Conservation (phyloP, 179 eudicot genomes). For the Camellia oleifera region DNA sequence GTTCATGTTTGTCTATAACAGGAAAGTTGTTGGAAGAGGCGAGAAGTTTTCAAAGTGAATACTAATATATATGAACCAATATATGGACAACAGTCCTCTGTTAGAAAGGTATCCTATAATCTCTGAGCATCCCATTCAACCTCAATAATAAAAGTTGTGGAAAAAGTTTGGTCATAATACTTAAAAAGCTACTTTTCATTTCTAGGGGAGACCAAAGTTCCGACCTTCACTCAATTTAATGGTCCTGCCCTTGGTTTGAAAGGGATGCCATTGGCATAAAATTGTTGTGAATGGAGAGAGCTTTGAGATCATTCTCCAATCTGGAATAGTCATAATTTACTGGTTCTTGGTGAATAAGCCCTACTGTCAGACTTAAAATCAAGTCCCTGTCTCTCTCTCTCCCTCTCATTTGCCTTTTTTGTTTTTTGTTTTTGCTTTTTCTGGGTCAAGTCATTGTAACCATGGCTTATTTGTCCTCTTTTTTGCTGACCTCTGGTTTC, state of each 20-base stretch:
- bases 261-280: no score
- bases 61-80: background rate
- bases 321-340: background rate
- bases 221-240: background rate
- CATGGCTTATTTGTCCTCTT: background rate
- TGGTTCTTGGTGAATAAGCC: background rate
- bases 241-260: no score
- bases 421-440: no score
- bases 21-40: background rate
- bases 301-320: background rate
- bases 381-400: background rate
- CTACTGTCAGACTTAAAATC: background rate
- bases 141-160: background rate
- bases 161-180: background rate
- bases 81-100: no score
- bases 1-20: background rate
- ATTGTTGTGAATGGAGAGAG: background rate
- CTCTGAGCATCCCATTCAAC: background rate
- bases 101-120: background rate
- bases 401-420: background rate
- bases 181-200: background rate
- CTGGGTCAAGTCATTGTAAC: background rate
- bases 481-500: background rate
- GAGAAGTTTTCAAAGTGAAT: background rate
- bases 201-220: background rate